Evolutionary conservation across 2,329 filamentous ascomycete species (phyloP).

Genomic region (Penicillium sp.): DNA sequence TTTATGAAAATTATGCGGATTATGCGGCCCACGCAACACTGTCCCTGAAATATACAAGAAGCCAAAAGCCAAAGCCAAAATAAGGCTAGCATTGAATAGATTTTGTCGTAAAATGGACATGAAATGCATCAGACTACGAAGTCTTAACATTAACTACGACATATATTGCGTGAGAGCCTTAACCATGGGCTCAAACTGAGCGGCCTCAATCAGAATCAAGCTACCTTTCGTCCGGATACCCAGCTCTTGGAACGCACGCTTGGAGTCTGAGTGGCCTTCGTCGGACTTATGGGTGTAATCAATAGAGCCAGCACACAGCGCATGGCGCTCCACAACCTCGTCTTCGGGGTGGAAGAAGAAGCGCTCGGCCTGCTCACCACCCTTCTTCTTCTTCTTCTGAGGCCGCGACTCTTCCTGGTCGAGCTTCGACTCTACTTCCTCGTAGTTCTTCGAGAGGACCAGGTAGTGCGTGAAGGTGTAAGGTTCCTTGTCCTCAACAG

Average conservation of each 20-base stretch:
- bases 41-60: background rate
- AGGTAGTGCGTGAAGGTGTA: conserved; percentile 94
- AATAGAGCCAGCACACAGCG: conserved; percentile 66
- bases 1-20: conserved; percentile 8
- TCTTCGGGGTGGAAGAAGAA: conserved; percentile 98
- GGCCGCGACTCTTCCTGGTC: conserved; percentile 63
- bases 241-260: conserved; percentile 89
- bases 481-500: conserved; percentile 84
- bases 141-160: conserved; percentile 14
- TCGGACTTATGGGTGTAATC: conserved; percentile 75
- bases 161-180: conserved; percentile 75
- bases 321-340: conserved; percentile 78
- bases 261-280: conserved; percentile 81
- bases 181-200: conserved; percentile 72
- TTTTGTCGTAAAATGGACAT: conserved; percentile 22
- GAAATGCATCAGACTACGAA: conserved; percentile 14
- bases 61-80: conserved; percentile 1
- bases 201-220: conserved; percentile 80
- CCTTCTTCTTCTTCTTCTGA: conserved; percentile 66
- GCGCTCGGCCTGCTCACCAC: conserved; percentile 50
- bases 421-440: conserved; percentile 78
- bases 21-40: conserved; percentile 3
- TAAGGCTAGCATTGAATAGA: conserved; percentile 8
- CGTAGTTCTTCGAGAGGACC: conserved; percentile 87
- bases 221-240: conserved; percentile 82